These are phyloP conservation scores for Venturiaceae sp. DNA, from an alignment of 2,329 filamentous ascomycete genomes.

Conservation along the genomic window DNA sequence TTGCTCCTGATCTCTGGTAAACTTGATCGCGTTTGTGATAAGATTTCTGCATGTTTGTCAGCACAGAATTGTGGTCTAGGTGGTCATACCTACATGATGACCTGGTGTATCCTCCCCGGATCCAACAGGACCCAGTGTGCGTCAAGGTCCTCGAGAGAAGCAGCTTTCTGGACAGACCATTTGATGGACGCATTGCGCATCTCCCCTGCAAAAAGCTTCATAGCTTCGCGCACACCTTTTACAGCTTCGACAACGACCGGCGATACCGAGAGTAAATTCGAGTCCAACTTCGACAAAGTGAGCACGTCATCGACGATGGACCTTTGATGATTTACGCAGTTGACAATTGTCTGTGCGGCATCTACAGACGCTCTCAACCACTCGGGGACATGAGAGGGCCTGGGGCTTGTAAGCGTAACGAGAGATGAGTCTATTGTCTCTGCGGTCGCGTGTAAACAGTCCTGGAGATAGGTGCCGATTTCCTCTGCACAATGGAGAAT, in stretches of 20 bases:
- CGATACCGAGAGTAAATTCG: background rate
- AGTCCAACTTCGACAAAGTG: slow-evolving; percentile 1
- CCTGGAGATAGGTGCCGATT: background rate
- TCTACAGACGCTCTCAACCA: background rate
- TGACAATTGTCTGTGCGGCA: background rate
- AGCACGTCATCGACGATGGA: slow-evolving; percentile 7
- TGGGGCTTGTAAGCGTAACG: background rate
- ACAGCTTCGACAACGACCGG: background rate
- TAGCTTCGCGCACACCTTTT: background rate
- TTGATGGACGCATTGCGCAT: background rate
- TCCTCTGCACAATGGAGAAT: slow-evolving; percentile 5
- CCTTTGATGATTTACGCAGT: slow-evolving; percentile 1
- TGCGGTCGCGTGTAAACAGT: background rate
- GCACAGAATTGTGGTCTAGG: background rate
- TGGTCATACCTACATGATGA: background rate
- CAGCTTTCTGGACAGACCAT: background rate
- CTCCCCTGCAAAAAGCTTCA: slow-evolving; percentile 6
- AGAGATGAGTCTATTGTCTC: background rate
- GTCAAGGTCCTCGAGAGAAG: slow-evolving; percentile 1
- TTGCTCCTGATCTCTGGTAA: background rate
- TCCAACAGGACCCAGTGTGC: slow-evolving; percentile 2
- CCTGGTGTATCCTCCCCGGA: background rate
- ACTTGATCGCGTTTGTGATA: slow-evolving; percentile 7
- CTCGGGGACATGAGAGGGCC: background rate
- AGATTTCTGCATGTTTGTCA: slow-evolving; percentile 1